Evolutionary conservation across 768 basidiomycete species (phyloP).

Genomic region (Russula olivacea): DNA sequence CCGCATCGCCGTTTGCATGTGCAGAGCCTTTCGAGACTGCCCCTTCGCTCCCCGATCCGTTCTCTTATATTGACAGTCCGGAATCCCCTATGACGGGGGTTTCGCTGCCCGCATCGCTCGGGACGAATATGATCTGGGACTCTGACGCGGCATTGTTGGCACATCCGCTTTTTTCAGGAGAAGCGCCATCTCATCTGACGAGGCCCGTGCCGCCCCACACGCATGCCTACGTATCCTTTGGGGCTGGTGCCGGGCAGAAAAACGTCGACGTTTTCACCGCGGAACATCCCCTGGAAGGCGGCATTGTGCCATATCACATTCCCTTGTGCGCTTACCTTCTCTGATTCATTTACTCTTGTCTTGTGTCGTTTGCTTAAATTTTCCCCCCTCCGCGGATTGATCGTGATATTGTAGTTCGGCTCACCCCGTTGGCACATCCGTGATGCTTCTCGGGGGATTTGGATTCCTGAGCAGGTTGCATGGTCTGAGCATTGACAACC

Average conservation of each 20-base stretch:
- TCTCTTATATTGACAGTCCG: constrained; percentile 24
- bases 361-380: constrained; percentile 5
- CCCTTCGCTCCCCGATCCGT: constrained; percentile 26
- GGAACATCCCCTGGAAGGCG: constrained; percentile 56
- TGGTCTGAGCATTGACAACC: constrained; percentile 83
- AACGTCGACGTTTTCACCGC: constrained; percentile 76
- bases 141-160: constrained; percentile 10
- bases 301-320: constrained; percentile 69
- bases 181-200: constrained; percentile 33
- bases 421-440: constrained; percentile 72
- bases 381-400: constrained; percentile 2
- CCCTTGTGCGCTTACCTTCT: constrained; percentile 34
- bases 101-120: constrained; percentile 1
- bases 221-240: constrained; percentile 79
- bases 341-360: not conserved
- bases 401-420: constrained; percentile 47
- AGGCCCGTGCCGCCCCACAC: constrained; percentile 53
- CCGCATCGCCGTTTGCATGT: not conserved
- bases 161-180: constrained; percentile 32
- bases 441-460: constrained; percentile 84
- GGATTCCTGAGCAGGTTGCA: constrained; percentile 79
- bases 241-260: constrained; percentile 80
- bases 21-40: constrained; percentile 1
- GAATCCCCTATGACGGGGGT: constrained; percentile 5
- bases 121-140: constrained; percentile 7